A percentile compares a stretch with the other conserved stretches of the same genome.
Evolutionary conservation across 2,329 filamentous ascomycete species (phyloP).

Genomic region (Zalaria sp.): DNA sequence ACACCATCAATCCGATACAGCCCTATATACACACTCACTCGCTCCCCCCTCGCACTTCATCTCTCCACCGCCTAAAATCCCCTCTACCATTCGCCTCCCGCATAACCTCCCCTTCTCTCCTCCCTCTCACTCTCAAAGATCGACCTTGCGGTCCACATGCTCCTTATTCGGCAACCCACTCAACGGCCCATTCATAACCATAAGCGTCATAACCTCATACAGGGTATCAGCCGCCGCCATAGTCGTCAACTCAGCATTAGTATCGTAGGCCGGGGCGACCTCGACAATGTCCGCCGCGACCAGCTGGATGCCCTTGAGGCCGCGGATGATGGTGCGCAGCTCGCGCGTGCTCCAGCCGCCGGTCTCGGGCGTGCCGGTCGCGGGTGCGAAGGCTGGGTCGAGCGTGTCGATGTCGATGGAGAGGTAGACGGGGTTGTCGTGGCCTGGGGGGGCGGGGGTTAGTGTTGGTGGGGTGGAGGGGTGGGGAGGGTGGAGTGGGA

Average conservation of each 20-base stretch:
- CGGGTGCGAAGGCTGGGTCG: slow-evolving; percentile 69
- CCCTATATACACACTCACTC: too few species aligned
- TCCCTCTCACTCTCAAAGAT: too few species aligned
- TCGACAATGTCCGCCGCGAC: slow-evolving; percentile 61
- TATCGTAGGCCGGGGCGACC: slow-evolving; percentile 59
- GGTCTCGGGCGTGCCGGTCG: slow-evolving; percentile 62
- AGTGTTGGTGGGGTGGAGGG: too few species aligned
- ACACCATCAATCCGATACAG: too few species aligned
- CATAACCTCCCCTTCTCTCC: too few species aligned
- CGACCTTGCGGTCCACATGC: too few species aligned
- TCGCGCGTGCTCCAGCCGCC: slow-evolving; percentile 64
- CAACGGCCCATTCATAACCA: slow-evolving; percentile 65
- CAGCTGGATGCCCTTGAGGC: slow-evolving; percentile 54
- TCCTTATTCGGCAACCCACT: slow-evolving; percentile 13
- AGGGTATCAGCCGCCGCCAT: slow-evolving; percentile 56
- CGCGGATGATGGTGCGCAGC: slow-evolving; percentile 55
- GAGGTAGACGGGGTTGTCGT: slow-evolving; percentile 61
- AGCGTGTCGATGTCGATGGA: slow-evolving; percentile 80
- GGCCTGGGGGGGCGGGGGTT: slow-evolving; percentile 6
- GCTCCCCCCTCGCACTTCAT: too few species aligned
- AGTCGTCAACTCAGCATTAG: slow-evolving; percentile 58
- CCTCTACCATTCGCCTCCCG: too few species aligned
- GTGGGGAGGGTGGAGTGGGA: too few species aligned
- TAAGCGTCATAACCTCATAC: slow-evolving; percentile 68
- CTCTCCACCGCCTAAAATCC: too few species aligned